phyloP scores from a whole-genome alignment of 2,329 filamentous ascomycete genomes.

The Sarocladium kiliense region DNA sequence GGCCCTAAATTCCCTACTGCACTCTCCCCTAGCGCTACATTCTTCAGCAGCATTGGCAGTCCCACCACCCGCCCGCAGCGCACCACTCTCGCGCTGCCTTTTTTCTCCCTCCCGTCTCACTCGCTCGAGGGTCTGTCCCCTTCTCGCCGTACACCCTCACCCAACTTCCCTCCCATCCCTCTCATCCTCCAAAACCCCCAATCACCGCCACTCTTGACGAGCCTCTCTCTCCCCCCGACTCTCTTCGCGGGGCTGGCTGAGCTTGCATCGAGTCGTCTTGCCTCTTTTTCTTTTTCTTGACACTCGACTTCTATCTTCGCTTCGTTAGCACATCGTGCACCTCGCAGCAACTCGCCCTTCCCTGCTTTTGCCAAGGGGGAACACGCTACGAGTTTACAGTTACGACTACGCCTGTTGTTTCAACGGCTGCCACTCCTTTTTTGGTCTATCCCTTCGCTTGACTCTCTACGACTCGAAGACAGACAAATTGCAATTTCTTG shows the following conservation, averaged over 20 bases:
- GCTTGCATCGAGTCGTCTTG: not conserved
- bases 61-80: not conserved
- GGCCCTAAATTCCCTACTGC: too few species aligned
- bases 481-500: not conserved
- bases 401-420: slow-evolving; percentile 3
- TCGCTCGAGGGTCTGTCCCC: not conserved
- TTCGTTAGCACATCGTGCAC: not conserved
- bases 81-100: not conserved
- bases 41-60: slow-evolving; percentile 1
- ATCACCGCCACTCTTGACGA: not conserved
- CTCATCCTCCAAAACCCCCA: not conserved
- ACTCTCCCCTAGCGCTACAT: too few species aligned
- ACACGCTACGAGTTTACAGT: slow-evolving; percentile 4
- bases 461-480: not conserved
- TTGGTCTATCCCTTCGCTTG: slow-evolving; percentile 3
- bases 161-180: not conserved
- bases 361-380: slow-evolving; percentile 1
- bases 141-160: not conserved
- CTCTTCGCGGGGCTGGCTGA: not conserved
- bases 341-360: not conserved
- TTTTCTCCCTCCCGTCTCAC: slow-evolving; percentile 4
- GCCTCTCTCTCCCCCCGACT: slow-evolving; percentile 3
- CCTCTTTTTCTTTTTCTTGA: not conserved
- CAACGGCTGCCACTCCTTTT: slow-evolving; percentile 8
- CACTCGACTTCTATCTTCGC: not conserved